Evolutionary conservation across 768 basidiomycete species (phyloP), one percentile per base, ranked within the genome.

Genomic region (Baorangia bicolor): DNA sequence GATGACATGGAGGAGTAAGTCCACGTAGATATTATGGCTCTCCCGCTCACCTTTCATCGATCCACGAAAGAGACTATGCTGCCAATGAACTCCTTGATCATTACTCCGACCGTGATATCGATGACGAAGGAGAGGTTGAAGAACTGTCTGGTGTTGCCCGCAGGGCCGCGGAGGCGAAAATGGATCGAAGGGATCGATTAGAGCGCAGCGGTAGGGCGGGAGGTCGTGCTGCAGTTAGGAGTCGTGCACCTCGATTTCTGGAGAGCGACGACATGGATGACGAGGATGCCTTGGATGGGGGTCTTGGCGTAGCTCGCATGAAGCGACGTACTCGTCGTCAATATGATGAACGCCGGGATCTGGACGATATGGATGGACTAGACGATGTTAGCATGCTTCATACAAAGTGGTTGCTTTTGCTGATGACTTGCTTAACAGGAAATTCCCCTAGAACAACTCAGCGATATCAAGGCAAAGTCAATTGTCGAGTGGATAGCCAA

Each of bases 401-500:
- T 40, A 34, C 25, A 8, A 16, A 23, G 42, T 27, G 41, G 13
- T 45, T n/a, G 13, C 34, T 34, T 38, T 49, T 45, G 30, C 64
- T 71, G 48, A 72, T 33, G 21, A 28, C 41, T 57, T 41, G 23
- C 23, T 46, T 33, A 44, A 14, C 66, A 97, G 92, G 94, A 98
- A 73, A 81, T 99, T 51, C 94, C 97, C 1, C 72, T 97, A 40
- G 96, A 98, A 69, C 93, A 99, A 75, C 79, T 99, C 11, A 92
- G 92, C 57, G 97, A 99, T 68, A 94, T 99, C 77, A 98, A 98
- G 69, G 93, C 95, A 37, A 93, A 95, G 67, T 94, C 92, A 13
- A 94, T 99, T 53, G 89, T 90, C 23, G 97, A 98, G 72, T 99
- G 97, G 97, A 95, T 98, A 64, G 88, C 92, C 18, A 88, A 88